phyloP scores from a whole-genome alignment of 805 yeast genomes.

The Candida rishiriensis region DNA sequence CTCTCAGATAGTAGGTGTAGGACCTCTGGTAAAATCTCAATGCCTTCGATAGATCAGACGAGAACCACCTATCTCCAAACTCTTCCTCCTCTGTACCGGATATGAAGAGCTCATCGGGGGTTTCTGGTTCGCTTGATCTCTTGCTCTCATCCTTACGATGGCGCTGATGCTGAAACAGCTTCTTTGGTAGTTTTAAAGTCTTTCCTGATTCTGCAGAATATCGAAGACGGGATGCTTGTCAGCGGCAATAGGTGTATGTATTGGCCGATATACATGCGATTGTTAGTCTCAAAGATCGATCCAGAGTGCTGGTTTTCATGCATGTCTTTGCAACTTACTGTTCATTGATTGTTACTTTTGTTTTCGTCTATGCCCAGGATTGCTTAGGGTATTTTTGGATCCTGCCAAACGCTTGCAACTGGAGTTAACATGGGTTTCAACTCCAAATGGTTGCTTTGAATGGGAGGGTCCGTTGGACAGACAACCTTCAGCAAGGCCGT shows the following conservation, averaged over 20 bases:
- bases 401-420: no score
- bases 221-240: no score
- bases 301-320: no score
- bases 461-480: no score
- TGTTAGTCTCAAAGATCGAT: no score
- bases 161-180: slow-evolving; percentile 5
- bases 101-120: slow-evolving; percentile 51
- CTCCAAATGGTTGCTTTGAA: no score
- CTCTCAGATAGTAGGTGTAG: slow-evolving; percentile 36
- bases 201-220: slow-evolving; percentile 6
- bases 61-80: slow-evolving; percentile 70
- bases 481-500: no score
- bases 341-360: slow-evolving; percentile 1
- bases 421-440: no score
- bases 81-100: slow-evolving; percentile 61
- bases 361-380: no score
- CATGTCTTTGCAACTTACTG: slow-evolving; percentile 1
- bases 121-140: slow-evolving; percentile 26
- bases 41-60: slow-evolving; percentile 61
- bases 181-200: slow-evolving; percentile 12
- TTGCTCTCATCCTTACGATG: slow-evolving; percentile 1
- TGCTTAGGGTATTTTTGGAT: no score
- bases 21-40: slow-evolving; percentile 63
- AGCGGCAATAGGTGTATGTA: no score
- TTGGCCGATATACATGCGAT: no score